These are phyloP conservation scores for Pythium insidiosum DNA, from an alignment of 352 stramenopile genomes.

Conservation along the genomic window DNA sequence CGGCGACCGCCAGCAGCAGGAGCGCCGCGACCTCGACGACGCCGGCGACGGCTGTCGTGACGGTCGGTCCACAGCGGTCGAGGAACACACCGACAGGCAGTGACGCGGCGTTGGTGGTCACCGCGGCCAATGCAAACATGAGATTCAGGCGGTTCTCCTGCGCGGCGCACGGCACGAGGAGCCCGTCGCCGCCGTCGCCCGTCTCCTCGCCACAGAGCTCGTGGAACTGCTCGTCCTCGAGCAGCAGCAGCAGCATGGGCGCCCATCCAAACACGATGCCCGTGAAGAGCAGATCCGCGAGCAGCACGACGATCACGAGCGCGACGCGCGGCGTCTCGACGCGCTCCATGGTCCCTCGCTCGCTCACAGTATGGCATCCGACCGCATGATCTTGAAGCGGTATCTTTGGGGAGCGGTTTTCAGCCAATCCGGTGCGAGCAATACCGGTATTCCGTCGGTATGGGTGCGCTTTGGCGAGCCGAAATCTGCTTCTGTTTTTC, in stretches of 20 bases:
- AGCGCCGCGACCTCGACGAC: conserved; percentile 63
- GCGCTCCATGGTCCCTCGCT: not conserved
- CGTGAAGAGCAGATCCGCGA: conserved; percentile 81
- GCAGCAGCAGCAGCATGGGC: conserved; percentile 73
- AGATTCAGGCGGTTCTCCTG: conserved; percentile 87
- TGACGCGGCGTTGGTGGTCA: conserved; percentile 69
- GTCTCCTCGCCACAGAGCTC: conserved; percentile 40
- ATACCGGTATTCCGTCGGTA: no score
- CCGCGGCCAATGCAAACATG: conserved; percentile 74
- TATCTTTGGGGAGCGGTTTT: no score
- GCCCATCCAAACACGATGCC: conserved; percentile 84
- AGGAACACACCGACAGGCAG: conserved; percentile 77
- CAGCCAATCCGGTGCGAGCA: no score
- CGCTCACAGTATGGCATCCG: no score
- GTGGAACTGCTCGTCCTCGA: conserved; percentile 74
- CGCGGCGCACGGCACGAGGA: conserved; percentile 31
- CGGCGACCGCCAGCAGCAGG: conserved; percentile 58
- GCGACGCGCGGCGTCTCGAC: conserved; percentile 39
- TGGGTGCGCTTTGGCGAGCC: not conserved
- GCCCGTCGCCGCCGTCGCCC: conserved; percentile 1
- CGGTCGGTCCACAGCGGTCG: conserved; percentile 55
- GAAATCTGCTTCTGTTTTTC: not conserved
- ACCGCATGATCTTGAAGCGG: no score
- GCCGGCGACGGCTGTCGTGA: conserved; percentile 29
- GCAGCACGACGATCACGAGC: conserved; percentile 57